phyloP scores from a whole-genome alignment of 2,329 filamentous ascomycete genomes.

The Sporothrix mexicana region DNA sequence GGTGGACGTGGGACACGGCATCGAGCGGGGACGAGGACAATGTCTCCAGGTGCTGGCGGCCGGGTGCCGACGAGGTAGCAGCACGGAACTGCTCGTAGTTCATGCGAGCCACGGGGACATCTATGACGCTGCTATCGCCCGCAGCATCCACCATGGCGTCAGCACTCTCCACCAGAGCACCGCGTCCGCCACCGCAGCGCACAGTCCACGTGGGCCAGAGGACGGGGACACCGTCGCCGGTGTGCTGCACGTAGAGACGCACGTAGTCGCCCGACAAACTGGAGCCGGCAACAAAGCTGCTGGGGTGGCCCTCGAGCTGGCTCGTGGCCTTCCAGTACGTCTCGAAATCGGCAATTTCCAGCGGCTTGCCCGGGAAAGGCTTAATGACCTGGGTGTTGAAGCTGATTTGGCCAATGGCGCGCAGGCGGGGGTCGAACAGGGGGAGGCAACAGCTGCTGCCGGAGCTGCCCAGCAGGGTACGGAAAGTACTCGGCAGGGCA shows the following conservation, averaged over 20 bases:
- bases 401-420: slow-evolving; percentile 89
- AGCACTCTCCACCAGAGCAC: neutral
- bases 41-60: slow-evolving; percentile 51
- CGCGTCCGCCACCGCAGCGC: slow-evolving; percentile 62
- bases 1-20: slow-evolving; percentile 70
- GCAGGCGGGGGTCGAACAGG: slow-evolving; percentile 87
- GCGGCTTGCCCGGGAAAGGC: slow-evolving; percentile 86
- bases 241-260: slow-evolving; percentile 88
- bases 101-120: slow-evolving; percentile 81
- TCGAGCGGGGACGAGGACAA: slow-evolving; percentile 56
- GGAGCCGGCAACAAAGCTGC: slow-evolving; percentile 88
- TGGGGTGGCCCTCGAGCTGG: slow-evolving; percentile 83
- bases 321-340: slow-evolving; percentile 99
- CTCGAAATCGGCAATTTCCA: slow-evolving; percentile 97
- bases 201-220: slow-evolving; percentile 87
- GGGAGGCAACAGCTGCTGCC: slow-evolving; percentile 82
- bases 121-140: slow-evolving; percentile 52
- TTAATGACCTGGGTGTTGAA: slow-evolving; percentile 98
- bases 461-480: slow-evolving; percentile 73
- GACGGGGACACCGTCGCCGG: slow-evolving; percentile 83
- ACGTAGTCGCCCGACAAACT: slow-evolving; percentile 96
- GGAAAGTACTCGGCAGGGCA: slow-evolving; percentile 86
- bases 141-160: slow-evolving; percentile 4
- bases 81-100: slow-evolving; percentile 73
- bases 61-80: slow-evolving; percentile 53